These are phyloP conservation scores for Venturia asperata DNA, from an alignment of 2,329 filamentous ascomycete species.

Conservation along the genomic window DNA sequence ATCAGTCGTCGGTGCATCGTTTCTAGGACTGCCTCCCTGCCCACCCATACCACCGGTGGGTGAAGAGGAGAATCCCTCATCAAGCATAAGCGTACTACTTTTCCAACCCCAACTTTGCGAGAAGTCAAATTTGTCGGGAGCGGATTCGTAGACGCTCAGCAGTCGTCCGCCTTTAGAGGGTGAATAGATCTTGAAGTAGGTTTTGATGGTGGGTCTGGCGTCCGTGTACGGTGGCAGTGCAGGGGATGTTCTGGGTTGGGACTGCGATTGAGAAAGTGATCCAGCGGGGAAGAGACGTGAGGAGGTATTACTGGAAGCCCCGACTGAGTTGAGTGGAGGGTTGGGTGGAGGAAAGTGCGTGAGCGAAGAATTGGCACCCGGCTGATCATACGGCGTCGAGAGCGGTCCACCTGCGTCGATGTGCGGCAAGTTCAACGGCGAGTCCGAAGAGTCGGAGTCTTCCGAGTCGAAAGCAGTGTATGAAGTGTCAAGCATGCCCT, in stretches of 20 bases:
- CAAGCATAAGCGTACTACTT: slow-evolving; percentile 51
- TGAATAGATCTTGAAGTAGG: slow-evolving; percentile 57
- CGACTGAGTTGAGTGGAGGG: slow-evolving; percentile 22
- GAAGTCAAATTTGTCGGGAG: slow-evolving; percentile 53
- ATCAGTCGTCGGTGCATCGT: slow-evolving; percentile 30
- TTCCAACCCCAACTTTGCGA: slow-evolving; percentile 57
- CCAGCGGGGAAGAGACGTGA: neutral
- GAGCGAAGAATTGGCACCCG: slow-evolving; percentile 8
- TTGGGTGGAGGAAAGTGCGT: slow-evolving; percentile 18
- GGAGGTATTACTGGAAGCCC: neutral
- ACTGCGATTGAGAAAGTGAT: neutral
- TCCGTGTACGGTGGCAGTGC: slow-evolving; percentile 50
- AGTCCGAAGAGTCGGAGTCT: slow-evolving; percentile 7
- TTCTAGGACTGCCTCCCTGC: slow-evolving; percentile 26
- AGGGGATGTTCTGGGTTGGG: slow-evolving; percentile 24
- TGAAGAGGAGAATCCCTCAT: slow-evolving; percentile 35
- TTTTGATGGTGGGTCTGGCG: slow-evolving; percentile 50
- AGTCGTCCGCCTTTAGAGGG: slow-evolving; percentile 51
- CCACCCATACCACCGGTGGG: slow-evolving; percentile 24
- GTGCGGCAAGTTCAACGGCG: slow-evolving; percentile 2
- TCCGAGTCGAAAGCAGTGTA: slow-evolving; percentile 16
- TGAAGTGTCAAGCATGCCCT: slow-evolving; percentile 16
- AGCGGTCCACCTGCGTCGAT: slow-evolving; percentile 7
- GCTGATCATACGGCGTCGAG: neutral
- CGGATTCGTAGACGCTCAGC: slow-evolving; percentile 52